These are phyloP conservation scores for Stachybotrys chartarum DNA, from an alignment of 2,329 filamentous ascomycete species.

Conservation along the genomic window DNA sequence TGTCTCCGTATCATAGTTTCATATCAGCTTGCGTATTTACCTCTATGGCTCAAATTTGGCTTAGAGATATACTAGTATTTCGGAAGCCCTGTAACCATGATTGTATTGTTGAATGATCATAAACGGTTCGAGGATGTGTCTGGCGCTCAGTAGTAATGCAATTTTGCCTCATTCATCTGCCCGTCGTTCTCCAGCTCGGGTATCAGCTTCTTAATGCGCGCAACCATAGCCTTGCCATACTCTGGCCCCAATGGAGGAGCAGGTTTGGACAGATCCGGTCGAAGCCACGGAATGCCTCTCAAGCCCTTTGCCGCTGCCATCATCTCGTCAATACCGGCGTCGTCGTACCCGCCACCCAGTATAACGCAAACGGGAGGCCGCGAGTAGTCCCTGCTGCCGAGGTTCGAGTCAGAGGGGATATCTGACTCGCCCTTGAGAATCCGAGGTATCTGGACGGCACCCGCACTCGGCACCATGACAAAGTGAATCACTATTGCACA, in stretches of 20 bases:
- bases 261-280: conserved; percentile 11
- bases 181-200: conserved; percentile 10
- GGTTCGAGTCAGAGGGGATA: conserved; percentile 4
- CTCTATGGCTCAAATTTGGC: too few relatives aligned
- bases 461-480: conserved; percentile 7
- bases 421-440: conserved; percentile 10
- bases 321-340: conserved; percentile 4
- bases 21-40: too few relatives aligned
- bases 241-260: conserved; percentile 15
- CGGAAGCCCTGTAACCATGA: too few relatives aligned
- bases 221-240: conserved; percentile 17
- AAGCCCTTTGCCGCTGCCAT: conserved; percentile 3
- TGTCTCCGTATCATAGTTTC: too few relatives aligned
- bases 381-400: conserved; percentile 10
- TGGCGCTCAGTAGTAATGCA: conserved; percentile 5
- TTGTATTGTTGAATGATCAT: too few relatives aligned
- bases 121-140: too few relatives aligned
- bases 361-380: conserved; percentile 10
- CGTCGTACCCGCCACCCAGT: conserved; percentile 14
- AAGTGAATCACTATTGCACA: conserved; percentile 12
- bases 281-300: conserved; percentile 13
- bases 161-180: conserved; percentile 30
- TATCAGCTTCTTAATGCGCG: conserved; percentile 15
- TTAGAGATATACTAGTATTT: too few relatives aligned
- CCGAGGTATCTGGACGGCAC: conserved; percentile 12